Conservation (phyloP, 2,329 filamentous ascomycete genomes). For the Aureobasidium sp. region DNA sequence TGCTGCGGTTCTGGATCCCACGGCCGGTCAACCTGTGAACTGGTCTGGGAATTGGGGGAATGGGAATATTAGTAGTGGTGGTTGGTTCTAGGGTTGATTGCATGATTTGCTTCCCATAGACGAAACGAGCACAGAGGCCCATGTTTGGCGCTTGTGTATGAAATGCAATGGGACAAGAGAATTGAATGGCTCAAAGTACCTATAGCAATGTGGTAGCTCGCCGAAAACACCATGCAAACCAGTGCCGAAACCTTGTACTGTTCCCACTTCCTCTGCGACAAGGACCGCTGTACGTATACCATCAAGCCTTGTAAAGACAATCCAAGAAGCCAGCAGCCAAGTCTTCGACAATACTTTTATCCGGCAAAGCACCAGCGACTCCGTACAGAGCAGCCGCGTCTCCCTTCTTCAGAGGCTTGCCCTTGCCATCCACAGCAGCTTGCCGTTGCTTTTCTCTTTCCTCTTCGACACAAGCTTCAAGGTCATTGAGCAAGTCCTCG, state of each 20-base stretch:
- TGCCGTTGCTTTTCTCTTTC: constrained; percentile 78
- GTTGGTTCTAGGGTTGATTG: not conserved
- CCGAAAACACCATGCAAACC: too few species aligned
- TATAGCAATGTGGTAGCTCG: too few species aligned
- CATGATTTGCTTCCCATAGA: too few species aligned
- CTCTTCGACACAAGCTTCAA: constrained; percentile 53
- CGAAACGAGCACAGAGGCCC: too few species aligned
- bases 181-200: too few species aligned
- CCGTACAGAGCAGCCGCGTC: constrained; percentile 88
- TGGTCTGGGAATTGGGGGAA: constrained; percentile 21
- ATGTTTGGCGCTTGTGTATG: too few species aligned
- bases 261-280: too few species aligned
- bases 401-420: constrained; percentile 53
- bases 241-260: too few species aligned
- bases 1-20: not conserved
- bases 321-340: constrained; percentile 88
- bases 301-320: constrained; percentile 72
- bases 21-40: not conserved
- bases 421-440: constrained; percentile 61
- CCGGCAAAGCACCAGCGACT: constrained; percentile 87
- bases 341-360: constrained; percentile 90
- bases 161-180: too few species aligned
- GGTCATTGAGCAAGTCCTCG: constrained; percentile 69
- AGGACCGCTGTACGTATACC: too few species aligned
- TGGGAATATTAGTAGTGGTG: not conserved